Evolutionary conservation across 495 filamentous ascomycete genomes (phyloP), one percentile per base, ranked within the genome.

Genomic region (Trichocladium uniseriatum): DNA sequence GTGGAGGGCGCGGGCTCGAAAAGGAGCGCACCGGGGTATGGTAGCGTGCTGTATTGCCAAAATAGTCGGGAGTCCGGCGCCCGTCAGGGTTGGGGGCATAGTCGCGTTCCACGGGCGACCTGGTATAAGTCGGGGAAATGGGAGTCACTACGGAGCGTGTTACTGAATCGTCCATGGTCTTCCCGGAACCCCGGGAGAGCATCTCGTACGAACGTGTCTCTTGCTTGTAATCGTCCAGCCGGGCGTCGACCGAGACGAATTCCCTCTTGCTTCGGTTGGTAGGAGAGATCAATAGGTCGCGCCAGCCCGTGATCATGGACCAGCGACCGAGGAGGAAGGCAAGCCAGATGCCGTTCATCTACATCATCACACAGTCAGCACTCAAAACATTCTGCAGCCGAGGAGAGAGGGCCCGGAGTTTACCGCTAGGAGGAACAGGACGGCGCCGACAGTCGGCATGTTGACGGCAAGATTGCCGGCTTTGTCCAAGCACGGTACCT

Each of bases 241-340:
- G 77, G 20, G 88, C 89, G 55, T 96, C 91, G 18, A 83, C 83
- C 13, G 86, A 90, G 53, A 94, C 88, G 56, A 94, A 97, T 57
- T 97, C 92, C 67, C 65, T 56, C 69, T 76, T 60, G 70, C 60
- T 51, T 51, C 64, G 49, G 76, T 71, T 49, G 60, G 48, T 35
- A 24, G 56, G 56, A 18, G 67, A 55, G 18, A 67, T 65, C 58
- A 85, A 66, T 35, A 91, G 60, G 10, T 91, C 81, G 32, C 74
- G 51, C 92, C 92, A 98, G 45, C 86, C 94, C 14, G 73, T 73
- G 43, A 95, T 74, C 80, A 97, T 94, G 19, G 82, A 82, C 53
- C 74, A 79, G 24, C 91, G 85, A 19, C 82, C 83, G 22, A 95
- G 81, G 47, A 97, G 77, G 21, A 94, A 57, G 49, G 89, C 75